These are phyloP conservation scores for Aspergillus sp. DNA, from an alignment of 2,329 filamentous ascomycete genomes.

Conservation along the genomic window DNA sequence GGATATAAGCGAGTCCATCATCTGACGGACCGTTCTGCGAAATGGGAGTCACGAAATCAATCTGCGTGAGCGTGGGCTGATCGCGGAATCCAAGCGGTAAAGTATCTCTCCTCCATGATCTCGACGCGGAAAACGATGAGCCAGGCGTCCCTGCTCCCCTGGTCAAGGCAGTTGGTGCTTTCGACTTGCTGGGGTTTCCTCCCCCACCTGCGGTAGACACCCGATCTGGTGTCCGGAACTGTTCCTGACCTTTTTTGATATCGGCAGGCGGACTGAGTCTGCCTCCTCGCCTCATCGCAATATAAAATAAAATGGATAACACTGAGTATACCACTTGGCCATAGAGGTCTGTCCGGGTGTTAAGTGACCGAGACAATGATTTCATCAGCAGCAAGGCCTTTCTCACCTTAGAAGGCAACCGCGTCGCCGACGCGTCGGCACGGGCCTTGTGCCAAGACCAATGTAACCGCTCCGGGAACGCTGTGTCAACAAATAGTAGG, in stretches of 20 bases:
- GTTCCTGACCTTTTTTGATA: constrained; percentile 11
- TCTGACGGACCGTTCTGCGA: constrained; percentile 14
- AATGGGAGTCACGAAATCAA: constrained; percentile 35
- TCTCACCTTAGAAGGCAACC: neutral
- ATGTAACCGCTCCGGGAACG: neutral
- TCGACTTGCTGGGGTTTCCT: constrained; percentile 16
- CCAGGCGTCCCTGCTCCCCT: constrained; percentile 11
- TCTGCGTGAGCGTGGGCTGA: constrained; percentile 42
- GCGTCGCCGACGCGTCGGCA: constrained; percentile 1
- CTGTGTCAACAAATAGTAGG: neutral
- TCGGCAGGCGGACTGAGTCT: constrained; percentile 10
- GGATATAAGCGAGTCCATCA: constrained; percentile 32
- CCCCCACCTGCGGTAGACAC: constrained; percentile 8
- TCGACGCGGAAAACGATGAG: constrained; percentile 17
- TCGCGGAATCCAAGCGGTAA: constrained; percentile 18
- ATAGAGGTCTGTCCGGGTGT: neutral
- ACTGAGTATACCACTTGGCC: too few relatives aligned
- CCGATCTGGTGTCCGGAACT: constrained; percentile 22
- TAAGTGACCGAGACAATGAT: neutral
- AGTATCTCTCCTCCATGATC: constrained; percentile 17
- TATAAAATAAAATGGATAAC: too few relatives aligned
- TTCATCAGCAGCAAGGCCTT: neutral
- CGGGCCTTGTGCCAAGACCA: neutral
- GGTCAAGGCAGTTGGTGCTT: constrained; percentile 12
- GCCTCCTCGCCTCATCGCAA: constrained; percentile 29